phyloP scores from a whole-genome alignment of 139 green algal genomes.

The Spirogloea muscicola region DNA sequence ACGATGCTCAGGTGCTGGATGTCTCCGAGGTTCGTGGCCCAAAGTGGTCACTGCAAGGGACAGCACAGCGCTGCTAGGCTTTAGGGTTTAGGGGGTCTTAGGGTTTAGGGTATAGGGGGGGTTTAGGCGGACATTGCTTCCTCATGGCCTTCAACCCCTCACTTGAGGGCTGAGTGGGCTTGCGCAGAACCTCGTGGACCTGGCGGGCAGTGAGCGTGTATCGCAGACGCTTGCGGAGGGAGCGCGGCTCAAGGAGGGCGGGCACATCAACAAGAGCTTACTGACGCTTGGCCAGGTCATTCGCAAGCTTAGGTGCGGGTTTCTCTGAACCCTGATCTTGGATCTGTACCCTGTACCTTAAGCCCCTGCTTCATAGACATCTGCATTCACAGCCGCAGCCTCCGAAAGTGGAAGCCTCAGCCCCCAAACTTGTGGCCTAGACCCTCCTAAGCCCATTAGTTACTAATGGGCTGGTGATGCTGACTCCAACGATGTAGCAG shows the following conservation, averaged over 20 bases:
- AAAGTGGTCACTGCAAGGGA: too few relatives aligned
- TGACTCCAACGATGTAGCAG: too few relatives aligned
- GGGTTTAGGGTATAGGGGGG: too few relatives aligned
- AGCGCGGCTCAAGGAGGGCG: conserved; percentile 87
- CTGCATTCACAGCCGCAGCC: background rate
- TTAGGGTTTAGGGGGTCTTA: too few relatives aligned
- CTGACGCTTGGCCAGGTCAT: conserved; percentile 71
- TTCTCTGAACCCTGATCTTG: background rate
- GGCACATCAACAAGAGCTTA: conserved; percentile 78
- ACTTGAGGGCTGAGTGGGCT: conserved; percentile 55
- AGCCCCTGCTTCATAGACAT: background rate
- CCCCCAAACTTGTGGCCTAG: background rate
- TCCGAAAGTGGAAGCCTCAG: background rate
- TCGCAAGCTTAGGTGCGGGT: conserved; percentile 51
- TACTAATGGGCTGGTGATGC: background rate
- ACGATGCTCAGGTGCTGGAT: too few relatives aligned
- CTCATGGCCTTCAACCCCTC: background rate
- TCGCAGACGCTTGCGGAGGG: conserved; percentile 89
- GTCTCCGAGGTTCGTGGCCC: too few relatives aligned
- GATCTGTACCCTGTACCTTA: background rate
- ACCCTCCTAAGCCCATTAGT: background rate
- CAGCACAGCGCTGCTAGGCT: too few relatives aligned
- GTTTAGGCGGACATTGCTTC: too few relatives aligned
- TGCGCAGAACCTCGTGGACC: conserved; percentile 72
- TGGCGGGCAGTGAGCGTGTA: conserved; percentile 84